A percentile compares a stretch with the other conserved stretches of the same genome.
These are phyloP conservation scores for Hymenoscyphus fructigenus DNA, from an alignment of 2,329 filamentous ascomycete species.

Conservation along the genomic window DNA sequence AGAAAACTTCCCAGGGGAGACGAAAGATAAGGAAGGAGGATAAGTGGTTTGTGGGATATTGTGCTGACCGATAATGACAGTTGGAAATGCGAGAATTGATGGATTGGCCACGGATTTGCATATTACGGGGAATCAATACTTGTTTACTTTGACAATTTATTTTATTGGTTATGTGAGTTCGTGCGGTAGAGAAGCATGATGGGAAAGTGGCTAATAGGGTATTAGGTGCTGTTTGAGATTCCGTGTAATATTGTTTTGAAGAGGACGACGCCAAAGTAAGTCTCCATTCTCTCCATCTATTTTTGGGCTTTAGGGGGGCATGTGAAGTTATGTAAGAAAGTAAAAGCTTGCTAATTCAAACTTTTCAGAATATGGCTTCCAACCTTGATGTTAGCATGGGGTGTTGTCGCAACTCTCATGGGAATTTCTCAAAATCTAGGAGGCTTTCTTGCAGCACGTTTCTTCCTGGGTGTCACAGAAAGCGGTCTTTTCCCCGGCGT, in stretches of 20 bases:
- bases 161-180: conserved; percentile 55
- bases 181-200: too few relatives aligned
- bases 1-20: too few relatives aligned
- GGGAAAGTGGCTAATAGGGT: neutral
- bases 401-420: conserved; percentile 51
- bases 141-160: conserved; percentile 65
- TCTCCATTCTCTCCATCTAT: too few relatives aligned
- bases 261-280: conserved; percentile 45
- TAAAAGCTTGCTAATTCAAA: neutral
- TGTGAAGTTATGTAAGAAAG: too few relatives aligned
- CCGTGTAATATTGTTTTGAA: conserved; percentile 64
- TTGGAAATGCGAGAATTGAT: conserved; percentile 58
- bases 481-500: conserved; percentile 55
- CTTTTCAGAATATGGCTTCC: conserved; percentile 54
- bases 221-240: conserved; percentile 54
- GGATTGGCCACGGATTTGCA: conserved; percentile 51
- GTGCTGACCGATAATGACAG: conserved; percentile 38
- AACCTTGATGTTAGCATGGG: conserved; percentile 56
- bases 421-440: conserved; percentile 50
- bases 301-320: too few relatives aligned
- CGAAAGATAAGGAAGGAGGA: too few relatives aligned
- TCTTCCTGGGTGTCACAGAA: conserved; percentile 57
- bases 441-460: conserved; percentile 53
- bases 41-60: too few relatives aligned
- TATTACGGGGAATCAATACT: conserved; percentile 61